These are phyloP conservation scores for Candida xiaguanensis DNA, from an alignment of 805 yeast genomes.

Conservation along the genomic window DNA sequence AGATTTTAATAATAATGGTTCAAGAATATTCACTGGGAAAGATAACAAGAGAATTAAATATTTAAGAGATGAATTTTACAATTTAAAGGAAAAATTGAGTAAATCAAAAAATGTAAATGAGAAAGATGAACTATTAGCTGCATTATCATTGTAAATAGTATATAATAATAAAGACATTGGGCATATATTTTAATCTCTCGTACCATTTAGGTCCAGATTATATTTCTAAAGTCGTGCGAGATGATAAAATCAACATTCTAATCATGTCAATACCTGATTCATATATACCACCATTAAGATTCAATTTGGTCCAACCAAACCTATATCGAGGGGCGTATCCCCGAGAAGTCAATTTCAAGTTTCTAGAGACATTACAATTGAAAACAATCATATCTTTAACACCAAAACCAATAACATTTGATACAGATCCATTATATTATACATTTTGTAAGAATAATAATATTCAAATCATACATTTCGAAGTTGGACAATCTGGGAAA, in stretches of 20 bases:
- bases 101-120: background rate
- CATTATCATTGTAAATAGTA: background rate
- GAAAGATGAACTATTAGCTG: background rate
- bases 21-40: background rate
- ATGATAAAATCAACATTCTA: background rate
- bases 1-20: constrained; percentile 11
- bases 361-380: constrained; percentile 59
- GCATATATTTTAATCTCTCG: no score
- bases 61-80: constrained; percentile 2
- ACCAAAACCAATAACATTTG: constrained; percentile 63
- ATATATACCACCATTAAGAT: constrained; percentile 75
- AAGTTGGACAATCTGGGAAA: constrained; percentile 64
- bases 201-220: no score
- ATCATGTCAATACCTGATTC: constrained; percentile 2
- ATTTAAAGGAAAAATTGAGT: background rate
- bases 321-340: constrained; percentile 88
- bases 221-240: no score
- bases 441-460: constrained; percentile 50
- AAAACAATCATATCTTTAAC: constrained; percentile 75
- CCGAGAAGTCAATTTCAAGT: constrained; percentile 65
- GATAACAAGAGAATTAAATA: background rate
- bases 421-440: constrained; percentile 47
- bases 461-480: constrained; percentile 68
- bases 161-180: background rate
- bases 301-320: constrained; percentile 63